Percentiles rank a stretch among this genome's conserved stretches.
phyloP scores from a whole-genome alignment of 129 eudicot genomes.

The Centella asiatica region DNA sequence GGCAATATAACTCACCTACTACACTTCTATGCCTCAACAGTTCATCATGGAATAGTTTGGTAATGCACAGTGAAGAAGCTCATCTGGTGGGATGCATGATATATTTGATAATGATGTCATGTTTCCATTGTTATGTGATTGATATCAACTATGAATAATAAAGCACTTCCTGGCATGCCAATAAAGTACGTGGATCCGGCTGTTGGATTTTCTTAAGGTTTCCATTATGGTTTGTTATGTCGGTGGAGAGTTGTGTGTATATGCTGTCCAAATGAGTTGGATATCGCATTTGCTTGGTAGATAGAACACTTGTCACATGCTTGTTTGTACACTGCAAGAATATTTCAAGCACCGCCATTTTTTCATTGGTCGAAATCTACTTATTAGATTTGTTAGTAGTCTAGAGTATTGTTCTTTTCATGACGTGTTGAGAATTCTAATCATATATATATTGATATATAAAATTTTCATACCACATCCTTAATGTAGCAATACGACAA shows the following conservation, averaged over 20 bases:
- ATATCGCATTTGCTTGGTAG: not conserved
- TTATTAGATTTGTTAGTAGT: not conserved
- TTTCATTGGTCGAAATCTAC: constrained; percentile 2
- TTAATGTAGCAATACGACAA: constrained; percentile 8
- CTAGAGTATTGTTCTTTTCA: not conserved
- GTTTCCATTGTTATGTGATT: not conserved
- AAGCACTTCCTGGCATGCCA: too few relatives aligned
- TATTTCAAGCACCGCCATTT: too few relatives aligned
- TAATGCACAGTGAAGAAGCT: too few relatives aligned
- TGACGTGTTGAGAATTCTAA: not conserved
- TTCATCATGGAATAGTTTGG: too few relatives aligned
- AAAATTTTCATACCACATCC: not conserved
- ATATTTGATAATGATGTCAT: not conserved
- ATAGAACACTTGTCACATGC: not conserved
- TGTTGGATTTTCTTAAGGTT: not conserved
- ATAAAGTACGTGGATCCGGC: not conserved
- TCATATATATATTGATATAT: not conserved
- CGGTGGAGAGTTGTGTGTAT: not conserved
- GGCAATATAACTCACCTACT: too few relatives aligned
- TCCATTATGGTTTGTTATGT: not conserved
- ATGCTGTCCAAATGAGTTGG: not conserved
- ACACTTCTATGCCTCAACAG: too few relatives aligned
- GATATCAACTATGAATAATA: too few relatives aligned
- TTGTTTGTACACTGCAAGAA: not conserved
- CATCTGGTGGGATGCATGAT: not conserved